These are phyloP conservation scores for Suhomyces maxii DNA, from an alignment of 1,139 yeast genomes.

Conservation along the genomic window DNA sequence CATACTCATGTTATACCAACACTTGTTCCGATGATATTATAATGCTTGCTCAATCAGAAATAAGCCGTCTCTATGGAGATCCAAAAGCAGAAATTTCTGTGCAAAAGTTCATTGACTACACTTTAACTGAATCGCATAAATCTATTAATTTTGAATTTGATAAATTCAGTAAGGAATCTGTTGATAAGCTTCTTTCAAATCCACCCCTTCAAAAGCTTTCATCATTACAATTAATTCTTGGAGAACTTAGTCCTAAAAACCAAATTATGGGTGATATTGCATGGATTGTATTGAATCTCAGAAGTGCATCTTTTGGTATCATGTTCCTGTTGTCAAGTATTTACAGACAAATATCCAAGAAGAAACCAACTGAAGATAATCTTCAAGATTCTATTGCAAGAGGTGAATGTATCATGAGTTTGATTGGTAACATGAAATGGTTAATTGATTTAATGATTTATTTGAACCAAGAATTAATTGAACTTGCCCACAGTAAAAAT, in stretches of 20 bases:
- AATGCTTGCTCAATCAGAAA: slow-evolving; percentile 51
- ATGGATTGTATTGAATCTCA: slow-evolving; percentile 65
- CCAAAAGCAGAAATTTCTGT: slow-evolving; percentile 20
- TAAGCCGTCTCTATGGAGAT: slow-evolving; percentile 24
- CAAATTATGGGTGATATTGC: slow-evolving; percentile 59
- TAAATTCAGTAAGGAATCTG: slow-evolving; percentile 59
- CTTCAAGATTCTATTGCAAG: slow-evolving; percentile 55
- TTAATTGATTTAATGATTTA: slow-evolving; percentile 67
- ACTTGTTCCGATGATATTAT: slow-evolving; percentile 67
- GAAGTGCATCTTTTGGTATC: slow-evolving; percentile 71
- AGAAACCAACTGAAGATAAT: slow-evolving; percentile 50
- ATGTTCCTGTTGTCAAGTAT: slow-evolving; percentile 70
- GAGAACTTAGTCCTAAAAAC: slow-evolving; percentile 40
- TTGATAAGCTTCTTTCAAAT: slow-evolving; percentile 68
- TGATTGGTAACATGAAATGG: slow-evolving; percentile 79
- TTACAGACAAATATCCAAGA: slow-evolving; percentile 54
- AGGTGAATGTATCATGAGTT: slow-evolving; percentile 58
- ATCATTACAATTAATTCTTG: slow-evolving; percentile 65
- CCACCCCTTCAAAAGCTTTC: slow-evolving; percentile 71
- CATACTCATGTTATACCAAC: slow-evolving; percentile 66
- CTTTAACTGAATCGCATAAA: slow-evolving; percentile 64
- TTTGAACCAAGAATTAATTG: slow-evolving; percentile 65
- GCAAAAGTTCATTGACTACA: slow-evolving; percentile 40
- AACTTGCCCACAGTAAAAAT: slow-evolving; percentile 21
- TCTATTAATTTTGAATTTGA: slow-evolving; percentile 72